Evolutionary conservation across 768 basidiomycete genomes (phyloP).

Genomic region (Amanita subjunquillea): DNA sequence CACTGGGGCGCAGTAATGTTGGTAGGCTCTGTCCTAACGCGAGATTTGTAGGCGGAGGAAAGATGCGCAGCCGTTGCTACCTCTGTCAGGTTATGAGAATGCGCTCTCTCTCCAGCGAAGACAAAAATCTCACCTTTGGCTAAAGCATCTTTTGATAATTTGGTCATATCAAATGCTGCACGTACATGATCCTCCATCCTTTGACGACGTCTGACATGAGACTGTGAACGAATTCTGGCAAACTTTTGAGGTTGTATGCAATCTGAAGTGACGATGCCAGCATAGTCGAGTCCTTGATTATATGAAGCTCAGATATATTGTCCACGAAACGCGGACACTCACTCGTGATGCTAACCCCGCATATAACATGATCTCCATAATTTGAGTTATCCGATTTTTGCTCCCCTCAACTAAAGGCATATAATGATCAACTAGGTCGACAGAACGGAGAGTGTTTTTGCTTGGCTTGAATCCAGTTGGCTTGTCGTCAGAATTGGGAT

Average conservation of each 20-base stretch:
- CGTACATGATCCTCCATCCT: conserved; percentile 77
- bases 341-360: conserved; percentile 72
- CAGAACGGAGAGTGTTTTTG: conserved; percentile 44
- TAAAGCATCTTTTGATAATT: conserved; percentile 80
- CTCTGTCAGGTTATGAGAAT: conserved; percentile 11
- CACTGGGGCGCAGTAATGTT: conserved; percentile 82
- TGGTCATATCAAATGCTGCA: conserved; percentile 75
- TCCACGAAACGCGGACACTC: conserved; percentile 16
- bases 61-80: background rate
- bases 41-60: conserved; percentile 57
- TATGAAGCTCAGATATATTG: background rate
- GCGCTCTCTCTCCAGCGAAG: background rate
- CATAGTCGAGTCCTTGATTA: conserved; percentile 71
- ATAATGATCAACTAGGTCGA: conserved; percentile 62
- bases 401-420: conserved; percentile 65
- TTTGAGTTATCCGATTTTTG: conserved; percentile 56
- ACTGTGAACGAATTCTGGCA: conserved; percentile 74
- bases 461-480: background rate
- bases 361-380: conserved; percentile 90
- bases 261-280: conserved; percentile 93
- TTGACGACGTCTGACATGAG: conserved; percentile 74
- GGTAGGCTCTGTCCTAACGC: conserved; percentile 86
- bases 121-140: conserved; percentile 48
- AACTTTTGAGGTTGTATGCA: conserved; percentile 81
- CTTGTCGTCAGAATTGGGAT: background rate